Conservation (phyloP, 352 stramenopile species). For the Pythium scleroteichum region DNA sequence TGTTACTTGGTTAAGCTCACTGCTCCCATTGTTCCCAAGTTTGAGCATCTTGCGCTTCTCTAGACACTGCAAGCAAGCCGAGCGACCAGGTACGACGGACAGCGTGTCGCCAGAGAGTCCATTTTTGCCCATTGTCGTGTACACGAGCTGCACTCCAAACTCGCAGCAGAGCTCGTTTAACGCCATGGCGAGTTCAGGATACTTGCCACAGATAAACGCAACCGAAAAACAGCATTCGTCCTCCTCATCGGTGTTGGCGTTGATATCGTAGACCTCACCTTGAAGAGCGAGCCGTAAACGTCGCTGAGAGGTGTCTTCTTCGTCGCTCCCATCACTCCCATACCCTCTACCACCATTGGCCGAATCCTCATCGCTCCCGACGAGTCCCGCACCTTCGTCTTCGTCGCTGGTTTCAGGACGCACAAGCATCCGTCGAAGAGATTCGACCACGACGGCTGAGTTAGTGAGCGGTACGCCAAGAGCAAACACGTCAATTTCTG, state of each 20-base stretch:
- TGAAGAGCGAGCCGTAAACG: neutral
- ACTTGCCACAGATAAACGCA: constrained; percentile 38
- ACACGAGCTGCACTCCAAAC: constrained; percentile 36
- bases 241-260: constrained; percentile 1
- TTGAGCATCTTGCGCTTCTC: constrained; percentile 49
- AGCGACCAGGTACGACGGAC: constrained; percentile 35
- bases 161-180: constrained; percentile 54
- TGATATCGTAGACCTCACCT: neutral
- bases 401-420: neutral
- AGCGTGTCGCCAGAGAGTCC: constrained; percentile 44
- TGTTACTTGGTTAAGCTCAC: neutral
- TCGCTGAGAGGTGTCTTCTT: neutral
- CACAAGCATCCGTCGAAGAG: constrained; percentile 15
- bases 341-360: too few relatives aligned
- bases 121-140: constrained; percentile 30
- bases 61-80: constrained; percentile 48
- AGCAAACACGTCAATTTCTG: constrained; percentile 31
- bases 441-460: constrained; percentile 9
- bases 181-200: constrained; percentile 30
- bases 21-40: neutral
- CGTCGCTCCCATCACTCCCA: neutral
- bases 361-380: too few relatives aligned
- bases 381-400: neutral
- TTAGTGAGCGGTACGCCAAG: constrained; percentile 22
- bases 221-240: constrained; percentile 26